A percentile compares a stretch with the other conserved stretches of the same genome.
Conservation (phyloP, 495 filamentous ascomycete genomes). For the Penicillium pulvis region DNA sequence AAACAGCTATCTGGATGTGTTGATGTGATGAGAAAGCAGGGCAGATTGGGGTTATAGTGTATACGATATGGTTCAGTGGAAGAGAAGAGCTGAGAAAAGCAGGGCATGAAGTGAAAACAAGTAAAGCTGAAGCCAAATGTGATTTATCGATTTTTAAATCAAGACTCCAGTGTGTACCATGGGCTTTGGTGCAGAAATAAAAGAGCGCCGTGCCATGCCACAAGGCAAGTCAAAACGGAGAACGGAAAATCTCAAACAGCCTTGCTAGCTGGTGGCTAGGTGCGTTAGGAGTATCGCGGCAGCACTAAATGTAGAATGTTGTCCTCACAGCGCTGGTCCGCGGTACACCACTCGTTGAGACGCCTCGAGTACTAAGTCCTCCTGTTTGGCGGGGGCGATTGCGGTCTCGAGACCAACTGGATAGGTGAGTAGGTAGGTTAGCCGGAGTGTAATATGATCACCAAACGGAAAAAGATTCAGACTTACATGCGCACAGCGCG, state of each 20-base stretch:
- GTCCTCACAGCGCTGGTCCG: slow-evolving; percentile 48
- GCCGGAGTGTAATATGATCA: not conserved
- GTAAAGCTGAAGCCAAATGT: slow-evolving; percentile 7
- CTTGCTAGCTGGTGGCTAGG: not conserved
- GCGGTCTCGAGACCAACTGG: slow-evolving; percentile 46
- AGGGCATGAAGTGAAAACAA: not conserved
- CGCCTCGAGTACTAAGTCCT: slow-evolving; percentile 24
- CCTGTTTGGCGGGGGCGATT: slow-evolving; percentile 26
- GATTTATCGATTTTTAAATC: slow-evolving; percentile 26
- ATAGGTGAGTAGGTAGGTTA: slow-evolving; percentile 1
- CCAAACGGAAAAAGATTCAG: not conserved
- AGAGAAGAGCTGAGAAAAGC: not conserved
- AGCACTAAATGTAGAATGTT: slow-evolving; percentile 35
- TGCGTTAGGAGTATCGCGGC: not conserved
- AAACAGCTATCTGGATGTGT: not conserved
- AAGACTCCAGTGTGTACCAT: slow-evolving; percentile 20
- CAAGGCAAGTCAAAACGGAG: slow-evolving; percentile 8
- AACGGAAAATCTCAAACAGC: not conserved
- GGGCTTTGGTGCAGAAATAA: slow-evolving; percentile 9
- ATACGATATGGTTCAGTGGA: not conserved
- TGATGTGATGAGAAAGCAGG: not conserved
- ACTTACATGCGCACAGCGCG: slow-evolving; percentile 78
- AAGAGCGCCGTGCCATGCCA: slow-evolving; percentile 2
- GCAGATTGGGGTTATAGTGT: not conserved
- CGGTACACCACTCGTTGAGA: slow-evolving; percentile 37